Evolutionary conservation across 2,329 filamentous ascomycete species (phyloP), one percentile per base, ranked within the genome.

Genomic region (Ophiostoma montium): DNA sequence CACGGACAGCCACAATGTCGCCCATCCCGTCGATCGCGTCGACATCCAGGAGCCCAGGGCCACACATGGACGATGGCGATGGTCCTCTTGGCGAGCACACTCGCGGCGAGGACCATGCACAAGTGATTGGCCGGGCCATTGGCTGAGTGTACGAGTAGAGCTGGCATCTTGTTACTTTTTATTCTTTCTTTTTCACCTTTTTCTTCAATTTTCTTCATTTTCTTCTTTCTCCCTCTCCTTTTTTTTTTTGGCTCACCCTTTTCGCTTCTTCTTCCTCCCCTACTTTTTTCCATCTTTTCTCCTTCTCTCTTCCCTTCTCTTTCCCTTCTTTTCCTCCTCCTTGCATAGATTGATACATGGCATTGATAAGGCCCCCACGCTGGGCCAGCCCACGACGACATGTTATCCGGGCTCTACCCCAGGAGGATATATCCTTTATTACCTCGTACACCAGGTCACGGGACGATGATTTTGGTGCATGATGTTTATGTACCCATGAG

Each of bases 31-130:
- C 30, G 44, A 36, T 12, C 27, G 33, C 35, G 18, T 21, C 30
- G 33, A 27, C 35, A 16, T 36, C 43, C n/a, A 30, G 49, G 9
- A 32, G 35, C 12, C 31, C 27, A 12, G 23, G 19, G 8, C 23
- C 36, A 33, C 32, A 31, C n/a, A 44, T 36, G 21, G 50, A 45
- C 18, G 47, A 46, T 27, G 69, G 70, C 7, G 69, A 76, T 4
- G 70, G 74, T 9, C 56, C 67, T 16, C 54, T 68, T n/a, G n/a
- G n/a, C n/a, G n/a, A n/a, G n/a, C 43, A 39, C 39, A 48, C 32
- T 23, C 44, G 35, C 39, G 44, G 49, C 27, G 32, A 45, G 11
- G 39, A 31, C 31, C 44, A 45, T n/a, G 19, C 30, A 10, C 27
- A 39, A 11, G 33, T 35, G 23, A 46, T 48, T 23, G 50, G 50